A percentile compares a stretch with the other conserved stretches of the same genome.
Evolutionary conservation across 176 grass and related monocot species (phyloP).

Genomic region (Tillandsia leiboldiana): DNA sequence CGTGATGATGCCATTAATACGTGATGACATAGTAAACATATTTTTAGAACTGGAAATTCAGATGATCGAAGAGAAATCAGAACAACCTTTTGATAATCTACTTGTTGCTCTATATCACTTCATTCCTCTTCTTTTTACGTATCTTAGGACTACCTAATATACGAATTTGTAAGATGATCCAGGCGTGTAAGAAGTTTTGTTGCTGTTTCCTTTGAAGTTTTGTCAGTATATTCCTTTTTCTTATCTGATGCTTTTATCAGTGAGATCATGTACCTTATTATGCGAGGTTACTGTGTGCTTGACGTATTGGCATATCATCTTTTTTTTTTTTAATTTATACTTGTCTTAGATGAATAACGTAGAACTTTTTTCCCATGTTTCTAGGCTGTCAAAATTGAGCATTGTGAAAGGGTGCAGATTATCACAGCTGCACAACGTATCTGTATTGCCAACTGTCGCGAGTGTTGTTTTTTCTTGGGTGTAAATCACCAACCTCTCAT

Average conservation of each 20-base stretch:
- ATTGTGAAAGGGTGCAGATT: slow-evolving; percentile 96
- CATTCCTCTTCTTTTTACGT: not conserved
- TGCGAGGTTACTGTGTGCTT: too few species aligned
- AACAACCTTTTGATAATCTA: not conserved
- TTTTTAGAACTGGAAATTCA: too few species aligned
- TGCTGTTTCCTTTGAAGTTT: not conserved
- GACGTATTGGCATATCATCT: not conserved
- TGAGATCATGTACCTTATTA: too few species aligned
- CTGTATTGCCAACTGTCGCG: slow-evolving; percentile 90
- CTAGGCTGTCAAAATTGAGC: slow-evolving; percentile 89
- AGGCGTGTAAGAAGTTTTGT: not conserved
- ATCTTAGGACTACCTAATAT: not conserved
- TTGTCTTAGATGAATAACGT: not conserved
- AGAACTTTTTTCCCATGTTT: slow-evolving; percentile 17
- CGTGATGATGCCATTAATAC: too few species aligned
- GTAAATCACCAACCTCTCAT: slow-evolving; percentile 86
- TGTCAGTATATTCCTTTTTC: not conserved
- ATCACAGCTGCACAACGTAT: slow-evolving; percentile 83
- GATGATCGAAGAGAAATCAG: too few species aligned
- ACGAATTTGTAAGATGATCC: not conserved
- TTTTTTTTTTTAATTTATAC: not conserved
- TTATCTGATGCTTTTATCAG: not conserved
- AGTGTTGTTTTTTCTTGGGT: slow-evolving; percentile 89
- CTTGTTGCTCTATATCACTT: not conserved
- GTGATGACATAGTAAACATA: too few species aligned